Evolutionary conservation across 1,284 basidiomycete genomes (phyloP).

Genomic region (Apiotrichum sp.): DNA sequence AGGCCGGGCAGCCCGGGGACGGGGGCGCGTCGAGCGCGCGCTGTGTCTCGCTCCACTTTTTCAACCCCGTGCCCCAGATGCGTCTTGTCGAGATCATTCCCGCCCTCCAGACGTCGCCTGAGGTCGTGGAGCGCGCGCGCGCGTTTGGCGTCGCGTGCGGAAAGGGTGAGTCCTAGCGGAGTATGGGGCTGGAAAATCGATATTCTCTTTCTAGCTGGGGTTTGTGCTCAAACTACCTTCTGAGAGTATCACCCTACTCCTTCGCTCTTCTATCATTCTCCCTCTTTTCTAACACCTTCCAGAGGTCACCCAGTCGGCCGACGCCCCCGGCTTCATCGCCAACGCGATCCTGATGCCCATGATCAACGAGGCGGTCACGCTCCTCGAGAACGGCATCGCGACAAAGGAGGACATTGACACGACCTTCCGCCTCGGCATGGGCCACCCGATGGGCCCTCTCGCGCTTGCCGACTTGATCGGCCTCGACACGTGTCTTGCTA

Average conservation of each 20-base stretch:
- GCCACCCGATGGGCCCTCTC: conserved; percentile 89
- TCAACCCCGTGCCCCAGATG: conserved; percentile 94
- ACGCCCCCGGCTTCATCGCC: conserved; percentile 70
- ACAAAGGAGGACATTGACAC: conserved; percentile 93
- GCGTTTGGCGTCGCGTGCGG: conserved; percentile 82
- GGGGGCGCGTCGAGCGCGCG: conserved; percentile 27
- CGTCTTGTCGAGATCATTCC: conserved; percentile 80
- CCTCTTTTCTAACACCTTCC: conserved; percentile 5
- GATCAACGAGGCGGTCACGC: conserved; percentile 74
- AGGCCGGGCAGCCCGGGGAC: conserved; percentile 54
- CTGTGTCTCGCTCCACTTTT: conserved; percentile 70
- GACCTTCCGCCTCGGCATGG: conserved; percentile 88
- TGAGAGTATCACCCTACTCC: too few relatives aligned
- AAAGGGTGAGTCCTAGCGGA: conserved; percentile 57
- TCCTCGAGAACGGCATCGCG: conserved; percentile 82
- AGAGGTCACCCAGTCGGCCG: conserved; percentile 82
- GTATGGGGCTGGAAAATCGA: neutral
- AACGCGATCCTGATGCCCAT: conserved; percentile 49
- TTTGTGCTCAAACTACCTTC: too few relatives aligned
- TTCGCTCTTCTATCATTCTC: too few relatives aligned
- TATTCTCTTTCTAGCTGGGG: too few relatives aligned
- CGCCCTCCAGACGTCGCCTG: conserved; percentile 77
- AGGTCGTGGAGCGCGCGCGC: conserved; percentile 69
- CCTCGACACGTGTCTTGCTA: conserved; percentile 82
- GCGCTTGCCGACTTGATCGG: conserved; percentile 86